These are phyloP conservation scores for Cladosporium sp. DNA, from an alignment of 2,329 filamentous ascomycete genomes.

Conservation along the genomic window DNA sequence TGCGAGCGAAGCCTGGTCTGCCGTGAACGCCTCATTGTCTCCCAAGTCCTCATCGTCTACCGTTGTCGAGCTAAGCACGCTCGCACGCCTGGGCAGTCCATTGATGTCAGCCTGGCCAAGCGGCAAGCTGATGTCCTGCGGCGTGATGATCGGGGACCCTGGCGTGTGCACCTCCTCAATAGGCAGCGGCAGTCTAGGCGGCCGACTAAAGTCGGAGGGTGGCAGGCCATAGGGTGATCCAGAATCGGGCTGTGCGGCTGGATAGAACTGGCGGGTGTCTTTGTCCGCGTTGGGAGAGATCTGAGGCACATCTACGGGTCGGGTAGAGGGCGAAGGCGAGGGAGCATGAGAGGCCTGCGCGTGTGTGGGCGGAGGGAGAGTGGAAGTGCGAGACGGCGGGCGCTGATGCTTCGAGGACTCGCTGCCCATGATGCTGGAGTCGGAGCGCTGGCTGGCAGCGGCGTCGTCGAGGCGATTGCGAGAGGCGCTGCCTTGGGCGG, in stretches of 20 bases:
- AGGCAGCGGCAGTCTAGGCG: constrained; percentile 84
- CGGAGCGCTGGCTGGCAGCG: constrained; percentile 14
- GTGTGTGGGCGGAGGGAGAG: constrained; percentile 6
- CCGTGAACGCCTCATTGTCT: constrained; percentile 68
- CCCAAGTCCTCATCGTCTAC: constrained; percentile 72
- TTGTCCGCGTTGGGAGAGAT: neutral
- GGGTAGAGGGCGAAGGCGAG: constrained; percentile 15
- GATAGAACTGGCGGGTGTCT: constrained; percentile 23
- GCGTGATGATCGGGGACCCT: constrained; percentile 82
- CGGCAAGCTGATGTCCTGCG: constrained; percentile 60
- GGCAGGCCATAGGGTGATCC: constrained; percentile 39
- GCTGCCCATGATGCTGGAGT: constrained; percentile 19
- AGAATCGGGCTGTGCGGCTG: constrained; percentile 25
- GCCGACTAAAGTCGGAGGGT: constrained; percentile 58
- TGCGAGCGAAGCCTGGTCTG: constrained; percentile 57
- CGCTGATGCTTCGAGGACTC: constrained; percentile 16
- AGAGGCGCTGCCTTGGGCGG: constrained; percentile 24
- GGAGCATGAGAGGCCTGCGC: constrained; percentile 19
- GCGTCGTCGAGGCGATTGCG: constrained; percentile 9
- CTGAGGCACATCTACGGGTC: constrained; percentile 17
- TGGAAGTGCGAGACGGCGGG: constrained; percentile 14
- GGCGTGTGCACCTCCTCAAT: constrained; percentile 90
- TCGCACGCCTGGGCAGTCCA: constrained; percentile 54
- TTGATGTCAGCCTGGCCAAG: constrained; percentile 46
- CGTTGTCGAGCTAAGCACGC: constrained; percentile 56